Conservation (phyloP, 208 protist species). For the Borovskyia barvae region DNA sequence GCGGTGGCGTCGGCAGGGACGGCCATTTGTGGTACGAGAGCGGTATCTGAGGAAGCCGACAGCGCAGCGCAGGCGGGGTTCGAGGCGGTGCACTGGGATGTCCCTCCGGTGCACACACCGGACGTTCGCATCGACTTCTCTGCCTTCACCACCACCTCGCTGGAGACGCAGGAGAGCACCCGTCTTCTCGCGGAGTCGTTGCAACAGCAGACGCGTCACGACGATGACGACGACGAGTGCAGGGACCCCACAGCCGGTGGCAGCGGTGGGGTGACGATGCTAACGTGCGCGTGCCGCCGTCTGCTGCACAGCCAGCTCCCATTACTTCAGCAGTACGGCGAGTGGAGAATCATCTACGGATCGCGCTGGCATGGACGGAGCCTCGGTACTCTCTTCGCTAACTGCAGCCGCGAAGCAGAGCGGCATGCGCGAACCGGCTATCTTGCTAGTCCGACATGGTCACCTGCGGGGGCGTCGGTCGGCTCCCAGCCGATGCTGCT, state of each 20-base stretch:
- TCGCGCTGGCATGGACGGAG: conserved; percentile 65
- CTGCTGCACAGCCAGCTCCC: conserved; percentile 65
- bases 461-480: neutral
- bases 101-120: conserved; percentile 37
- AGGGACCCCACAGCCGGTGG: too few species aligned
- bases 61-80: too few species aligned
- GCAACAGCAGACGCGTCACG: conserved; percentile 15
- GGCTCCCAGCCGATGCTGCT: conserved; percentile 52
- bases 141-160: conserved; percentile 55
- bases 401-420: conserved; percentile 46
- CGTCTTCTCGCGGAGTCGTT: conserved; percentile 29
- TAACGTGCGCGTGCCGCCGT: conserved; percentile 38
- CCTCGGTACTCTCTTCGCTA: conserved; percentile 42
- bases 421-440: neutral
- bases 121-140: conserved; percentile 62
- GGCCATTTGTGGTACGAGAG: neutral
- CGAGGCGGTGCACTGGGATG: conserved; percentile 26
- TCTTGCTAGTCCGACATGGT: neutral
- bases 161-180: conserved; percentile 50
- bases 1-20: neutral
- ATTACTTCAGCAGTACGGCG: conserved; percentile 50
- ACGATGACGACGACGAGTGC: neutral
- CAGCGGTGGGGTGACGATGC: conserved; percentile 31
- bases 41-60: conserved; percentile 1
- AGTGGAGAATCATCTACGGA: conserved; percentile 77